Evolutionary conservation across 2,329 filamentous ascomycete genomes (phyloP).

Genomic region (Colletotrichum salicis): DNA sequence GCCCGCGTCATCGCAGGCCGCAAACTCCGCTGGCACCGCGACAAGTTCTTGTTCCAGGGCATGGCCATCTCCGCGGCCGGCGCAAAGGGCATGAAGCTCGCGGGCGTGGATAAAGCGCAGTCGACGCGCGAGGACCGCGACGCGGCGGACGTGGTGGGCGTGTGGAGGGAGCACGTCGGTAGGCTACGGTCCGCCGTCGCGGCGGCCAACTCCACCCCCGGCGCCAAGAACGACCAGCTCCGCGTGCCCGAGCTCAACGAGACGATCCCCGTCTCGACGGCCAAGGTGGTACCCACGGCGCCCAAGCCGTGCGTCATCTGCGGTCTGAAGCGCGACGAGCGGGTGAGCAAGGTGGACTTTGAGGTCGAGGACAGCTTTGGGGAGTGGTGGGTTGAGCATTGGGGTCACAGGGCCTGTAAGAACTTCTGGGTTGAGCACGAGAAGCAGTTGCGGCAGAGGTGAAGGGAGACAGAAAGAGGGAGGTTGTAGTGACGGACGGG

Average conservation of each 20-base stretch:
- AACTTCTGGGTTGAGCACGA: constrained; percentile 89
- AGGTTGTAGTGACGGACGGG: background rate
- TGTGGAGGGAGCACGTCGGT: constrained; percentile 82
- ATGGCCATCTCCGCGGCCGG: constrained; percentile 87
- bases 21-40: constrained; percentile 89
- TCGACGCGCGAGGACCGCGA: constrained; percentile 86
- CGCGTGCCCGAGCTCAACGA: constrained; percentile 78
- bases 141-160: constrained; percentile 77
- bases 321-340: constrained; percentile 87
- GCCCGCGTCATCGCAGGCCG: constrained; percentile 87
- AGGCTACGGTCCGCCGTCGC: constrained; percentile 78
- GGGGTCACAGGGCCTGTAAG: constrained; percentile 82
- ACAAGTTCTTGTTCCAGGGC: constrained; percentile 83
- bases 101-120: constrained; percentile 85
- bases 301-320: constrained; percentile 84
- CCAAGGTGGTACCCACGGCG: constrained; percentile 79
- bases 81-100: constrained; percentile 90
- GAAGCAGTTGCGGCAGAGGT: constrained; percentile 74
- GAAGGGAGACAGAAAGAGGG: constrained; percentile 25
- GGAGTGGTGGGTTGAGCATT: constrained; percentile 95
- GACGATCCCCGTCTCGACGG: constrained; percentile 73
- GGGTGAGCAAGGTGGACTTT: constrained; percentile 79
- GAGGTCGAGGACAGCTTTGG: constrained; percentile 90
- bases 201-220: constrained; percentile 65
- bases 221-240: constrained; percentile 47